Evolutionary conservation across 2,329 filamentous ascomycete species (phyloP).

Genomic region (Tetracladium maxilliforme): DNA sequence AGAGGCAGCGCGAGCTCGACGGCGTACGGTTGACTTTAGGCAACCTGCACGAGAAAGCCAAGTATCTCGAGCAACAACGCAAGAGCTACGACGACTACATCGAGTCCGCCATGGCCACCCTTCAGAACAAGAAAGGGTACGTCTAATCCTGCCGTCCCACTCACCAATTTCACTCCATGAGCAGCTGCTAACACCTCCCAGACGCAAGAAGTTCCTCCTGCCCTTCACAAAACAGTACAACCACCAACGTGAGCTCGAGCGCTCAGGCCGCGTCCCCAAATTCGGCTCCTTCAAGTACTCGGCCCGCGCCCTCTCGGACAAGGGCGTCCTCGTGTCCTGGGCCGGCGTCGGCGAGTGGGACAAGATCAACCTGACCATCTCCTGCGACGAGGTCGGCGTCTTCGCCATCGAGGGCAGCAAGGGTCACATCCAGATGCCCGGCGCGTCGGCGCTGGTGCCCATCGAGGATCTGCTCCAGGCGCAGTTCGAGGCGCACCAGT

Average conservation of each 20-base stretch:
- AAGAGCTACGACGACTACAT: conserved; percentile 99
- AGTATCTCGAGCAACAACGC: conserved; percentile 85
- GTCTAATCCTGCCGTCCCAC: conserved; percentile 11
- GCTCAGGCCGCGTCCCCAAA: conserved; percentile 83
- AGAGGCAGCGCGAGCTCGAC: conserved; percentile 83
- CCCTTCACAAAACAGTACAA: conserved; percentile 99
- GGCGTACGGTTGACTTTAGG: conserved; percentile 61
- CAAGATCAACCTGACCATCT: conserved; percentile 86
- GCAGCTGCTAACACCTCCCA: conserved; percentile 14
- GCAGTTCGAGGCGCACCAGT: conserved; percentile 93
- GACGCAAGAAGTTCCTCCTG: conserved; percentile 83
- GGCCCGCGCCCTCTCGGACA: conserved; percentile 74
- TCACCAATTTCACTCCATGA: background rate
- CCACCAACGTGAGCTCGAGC: conserved; percentile 89
- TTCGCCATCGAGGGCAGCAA: conserved; percentile 86
- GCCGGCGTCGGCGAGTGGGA: conserved; percentile 73
- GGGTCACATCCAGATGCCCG: conserved; percentile 90
- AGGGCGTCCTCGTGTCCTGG: conserved; percentile 91
- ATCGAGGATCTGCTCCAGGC: conserved; percentile 91
- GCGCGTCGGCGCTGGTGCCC: conserved; percentile 74
- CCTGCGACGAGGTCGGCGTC: conserved; percentile 82
- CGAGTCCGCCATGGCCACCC: conserved; percentile 91
- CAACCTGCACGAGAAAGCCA: conserved; percentile 73
- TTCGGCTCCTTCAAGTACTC: conserved; percentile 98
- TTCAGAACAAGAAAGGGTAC: conserved; percentile 90